A percentile compares a stretch with the other conserved stretches of the same genome.
Evolutionary conservation across 306 rosid species (phyloP).

Genomic region (Sechiopsis laciniata): DNA sequence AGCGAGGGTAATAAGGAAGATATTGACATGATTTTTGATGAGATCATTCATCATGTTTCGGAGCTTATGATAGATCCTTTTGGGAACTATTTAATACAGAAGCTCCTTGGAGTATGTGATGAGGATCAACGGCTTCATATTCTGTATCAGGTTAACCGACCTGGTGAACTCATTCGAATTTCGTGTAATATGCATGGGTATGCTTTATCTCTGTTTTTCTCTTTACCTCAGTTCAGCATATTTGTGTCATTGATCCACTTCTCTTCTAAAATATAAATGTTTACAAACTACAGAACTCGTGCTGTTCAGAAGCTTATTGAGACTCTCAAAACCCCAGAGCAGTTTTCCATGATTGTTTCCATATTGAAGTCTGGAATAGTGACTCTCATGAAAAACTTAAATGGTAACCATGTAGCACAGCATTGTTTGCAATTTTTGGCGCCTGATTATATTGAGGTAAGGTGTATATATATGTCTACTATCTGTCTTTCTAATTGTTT

Average conservation of each 20-base stretch:
- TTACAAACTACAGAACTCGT: constrained; percentile 47
- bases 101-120: constrained; percentile 48
- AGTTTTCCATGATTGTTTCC: constrained; percentile 42
- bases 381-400: constrained; percentile 50
- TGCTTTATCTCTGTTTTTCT: constrained; percentile 24
- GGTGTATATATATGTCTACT: not conserved
- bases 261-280: constrained; percentile 10
- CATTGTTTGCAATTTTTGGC: constrained; percentile 51
- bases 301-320: constrained; percentile 62
- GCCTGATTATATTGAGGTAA: constrained; percentile 47
- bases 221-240: constrained; percentile 9
- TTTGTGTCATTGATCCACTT: constrained; percentile 19
- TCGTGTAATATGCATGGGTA: constrained; percentile 70
- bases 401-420: constrained; percentile 70
- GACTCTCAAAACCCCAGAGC: constrained; percentile 51
- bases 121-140: constrained; percentile 51
- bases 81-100: constrained; percentile 82
- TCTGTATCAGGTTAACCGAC: constrained; percentile 45
- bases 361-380: constrained; percentile 61
- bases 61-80: constrained; percentile 66
- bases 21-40: constrained; percentile 41
- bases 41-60: constrained; percentile 42
- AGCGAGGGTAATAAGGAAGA: constrained; percentile 45
- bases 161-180: constrained; percentile 48
- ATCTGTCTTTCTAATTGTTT: not conserved